Percentiles rank a stretch among this genome's conserved stretches.
Conservation (phyloP, 768 basidiomycete genomes). For the Calocybe indica region DNA sequence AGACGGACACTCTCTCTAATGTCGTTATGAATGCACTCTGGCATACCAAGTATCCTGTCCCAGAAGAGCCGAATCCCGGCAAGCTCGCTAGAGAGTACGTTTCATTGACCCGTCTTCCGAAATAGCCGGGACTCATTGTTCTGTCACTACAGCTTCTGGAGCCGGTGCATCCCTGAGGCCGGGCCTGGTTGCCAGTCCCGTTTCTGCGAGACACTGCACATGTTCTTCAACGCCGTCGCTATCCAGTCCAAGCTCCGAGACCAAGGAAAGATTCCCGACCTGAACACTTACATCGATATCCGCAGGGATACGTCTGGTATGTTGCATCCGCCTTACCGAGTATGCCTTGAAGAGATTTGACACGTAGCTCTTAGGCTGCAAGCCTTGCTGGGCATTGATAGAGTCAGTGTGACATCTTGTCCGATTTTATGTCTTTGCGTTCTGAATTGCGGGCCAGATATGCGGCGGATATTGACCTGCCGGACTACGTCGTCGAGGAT, state of each 20-base stretch:
- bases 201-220: constrained; percentile 62
- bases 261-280: constrained; percentile 49
- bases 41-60: constrained; percentile 38
- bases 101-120: constrained; percentile 5
- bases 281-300: constrained; percentile 68
- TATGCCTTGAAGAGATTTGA: neutral
- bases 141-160: constrained; percentile 51
- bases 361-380: constrained; percentile 38
- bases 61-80: constrained; percentile 46
- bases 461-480: constrained; percentile 61
- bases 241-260: constrained; percentile 57
- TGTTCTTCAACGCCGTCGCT: constrained; percentile 65
- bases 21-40: constrained; percentile 70
- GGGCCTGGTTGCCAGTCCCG: constrained; percentile 56
- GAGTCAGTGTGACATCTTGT: constrained; percentile 36
- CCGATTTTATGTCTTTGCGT: neutral
- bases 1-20: constrained; percentile 51
- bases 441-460: constrained; percentile 31
- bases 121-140: neutral
- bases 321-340: constrained; percentile 2
- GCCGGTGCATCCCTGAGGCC: constrained; percentile 51
- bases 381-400: constrained; percentile 70
- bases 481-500: constrained; percentile 64
- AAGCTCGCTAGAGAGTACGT: constrained; percentile 67
- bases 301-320: constrained; percentile 69